phyloP scores from a whole-genome alignment of 129 eudicot species.

The Pulicaria dysenterica region DNA sequence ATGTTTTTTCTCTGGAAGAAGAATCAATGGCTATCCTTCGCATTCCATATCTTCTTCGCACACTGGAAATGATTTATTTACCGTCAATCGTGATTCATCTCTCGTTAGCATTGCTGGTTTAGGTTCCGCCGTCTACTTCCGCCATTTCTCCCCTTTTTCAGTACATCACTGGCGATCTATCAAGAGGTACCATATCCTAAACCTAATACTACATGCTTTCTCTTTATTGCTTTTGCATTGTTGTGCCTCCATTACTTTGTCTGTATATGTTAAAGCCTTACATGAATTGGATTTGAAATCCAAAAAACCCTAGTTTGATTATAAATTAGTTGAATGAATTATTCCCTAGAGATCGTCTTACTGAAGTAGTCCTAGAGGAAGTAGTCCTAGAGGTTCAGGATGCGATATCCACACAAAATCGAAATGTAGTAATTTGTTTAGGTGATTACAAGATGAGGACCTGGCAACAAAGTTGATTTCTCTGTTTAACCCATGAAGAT shows the following conservation, averaged over 20 bases:
- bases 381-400: too few species aligned
- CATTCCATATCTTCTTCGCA: slow-evolving; percentile 13
- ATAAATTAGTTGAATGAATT: too few species aligned
- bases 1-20: slow-evolving; percentile 82
- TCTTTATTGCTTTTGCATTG: background rate
- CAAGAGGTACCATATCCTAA: slow-evolving; percentile 51
- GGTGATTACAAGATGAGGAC: too few species aligned
- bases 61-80: slow-evolving; percentile 33
- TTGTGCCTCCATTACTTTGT: background rate
- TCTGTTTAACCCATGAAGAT: too few species aligned
- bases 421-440: too few species aligned
- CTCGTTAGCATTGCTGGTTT: slow-evolving; percentile 75
- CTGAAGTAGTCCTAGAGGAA: too few species aligned
- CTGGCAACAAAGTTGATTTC: too few species aligned
- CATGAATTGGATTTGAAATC: too few species aligned
- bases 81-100: slow-evolving; percentile 8
- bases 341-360: too few species aligned
- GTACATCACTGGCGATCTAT: slow-evolving; percentile 82
- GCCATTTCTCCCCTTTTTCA: slow-evolving; percentile 68
- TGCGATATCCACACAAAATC: too few species aligned
- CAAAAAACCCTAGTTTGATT: background rate
- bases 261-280: too few species aligned
- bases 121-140: slow-evolving; percentile 90
- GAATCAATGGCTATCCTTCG: slow-evolving; percentile 28
- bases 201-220: background rate